These are phyloP conservation scores for Terana coerulea DNA, from an alignment of 768 basidiomycete species.

Conservation along the genomic window DNA sequence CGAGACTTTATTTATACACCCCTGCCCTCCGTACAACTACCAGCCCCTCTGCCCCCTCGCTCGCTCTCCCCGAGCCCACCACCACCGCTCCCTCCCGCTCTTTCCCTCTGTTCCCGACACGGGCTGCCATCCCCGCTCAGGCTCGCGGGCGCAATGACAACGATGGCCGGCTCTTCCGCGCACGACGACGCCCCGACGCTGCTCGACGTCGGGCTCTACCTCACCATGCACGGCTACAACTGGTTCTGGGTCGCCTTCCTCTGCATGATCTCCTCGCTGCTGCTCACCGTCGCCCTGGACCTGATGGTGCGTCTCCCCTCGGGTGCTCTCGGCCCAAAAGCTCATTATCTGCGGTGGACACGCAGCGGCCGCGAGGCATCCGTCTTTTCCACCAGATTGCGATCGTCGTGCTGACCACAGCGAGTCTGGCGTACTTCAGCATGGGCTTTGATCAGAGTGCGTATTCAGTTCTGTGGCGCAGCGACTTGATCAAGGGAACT, in stretches of 20 bases:
- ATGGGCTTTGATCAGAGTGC: conserved; percentile 52
- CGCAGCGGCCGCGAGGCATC: conserved; percentile 32
- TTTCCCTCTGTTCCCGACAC: neutral
- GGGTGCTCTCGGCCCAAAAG: neutral
- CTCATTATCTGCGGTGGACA: neutral
- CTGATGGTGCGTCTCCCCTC: conserved; percentile 21
- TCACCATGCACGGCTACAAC: conserved; percentile 40
- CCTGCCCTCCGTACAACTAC: neutral
- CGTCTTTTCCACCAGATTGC: conserved; percentile 45
- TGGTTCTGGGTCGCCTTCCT: conserved; percentile 52
- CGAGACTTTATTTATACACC: conserved; percentile 3
- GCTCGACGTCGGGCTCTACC: conserved; percentile 29
- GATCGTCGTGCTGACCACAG: conserved; percentile 38
- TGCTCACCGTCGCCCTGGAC: conserved; percentile 33
- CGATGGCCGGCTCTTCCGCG: conserved; percentile 24
- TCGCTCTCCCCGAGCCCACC: neutral
- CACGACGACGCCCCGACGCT: conserved; percentile 23
- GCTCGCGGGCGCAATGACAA: neutral
- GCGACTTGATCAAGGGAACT: conserved; percentile 28
- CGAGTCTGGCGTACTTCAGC: conserved; percentile 41
- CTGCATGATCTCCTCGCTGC: conserved; percentile 40
- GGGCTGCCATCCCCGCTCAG: neutral
- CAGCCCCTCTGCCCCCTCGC: neutral
- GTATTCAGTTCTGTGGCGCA: conserved; percentile 26
- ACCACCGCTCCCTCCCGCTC: neutral